Evolutionary conservation across 192 early-diverging fungal genomes (phyloP), one percentile per base, ranked within the genome.

Genomic region (Podochytrium sp.): DNA sequence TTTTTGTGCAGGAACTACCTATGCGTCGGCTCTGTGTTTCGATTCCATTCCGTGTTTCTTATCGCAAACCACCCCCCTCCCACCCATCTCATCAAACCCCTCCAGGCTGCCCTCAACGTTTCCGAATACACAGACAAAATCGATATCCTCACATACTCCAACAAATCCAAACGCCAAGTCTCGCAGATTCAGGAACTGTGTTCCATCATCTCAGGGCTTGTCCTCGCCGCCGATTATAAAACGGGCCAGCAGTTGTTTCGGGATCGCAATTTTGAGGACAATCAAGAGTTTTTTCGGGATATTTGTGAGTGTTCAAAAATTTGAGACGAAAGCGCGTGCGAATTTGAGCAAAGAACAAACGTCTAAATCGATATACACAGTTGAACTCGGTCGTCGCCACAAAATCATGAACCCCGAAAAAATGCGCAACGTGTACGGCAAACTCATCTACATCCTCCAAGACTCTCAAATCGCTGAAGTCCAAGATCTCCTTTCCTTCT

Each of bases 171-270:
- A 79, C 91, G 96, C 35, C 96, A 95, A 33, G 92, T 99, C 2
- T 83, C 84, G 47, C 98, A 99, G 78, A 98, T 99, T 78, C 93
- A 93, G 60, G 96, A 98, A 74, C 85, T 99, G 32, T 99, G 98
- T 74, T 91, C 94, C 12, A 96, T 98, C 42, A 83, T 99, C 35
- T 92, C 92, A 30, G 98, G 98, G 2, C 85, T 98, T 2, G 90
- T 96, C 35, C 77, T 98, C 33, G 88, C 85, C 5, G 78, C 85
- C 20, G 85, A 87, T 55, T 87, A 87, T 62, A 81, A 87, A 60
- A 52, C 41, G 6, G 85, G 85, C 18, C 85, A 87, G 61, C 59
- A 76, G 25, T 74, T 87, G 25, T 87, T 87, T 78, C 51, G 83
- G 52, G 79, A 84, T 38, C 43, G 78, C 5, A 78, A 81, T 49